These are phyloP conservation scores for Cucurbita ficifolia DNA, from an alignment of 306 rosid species.

Conservation along the genomic window DNA sequence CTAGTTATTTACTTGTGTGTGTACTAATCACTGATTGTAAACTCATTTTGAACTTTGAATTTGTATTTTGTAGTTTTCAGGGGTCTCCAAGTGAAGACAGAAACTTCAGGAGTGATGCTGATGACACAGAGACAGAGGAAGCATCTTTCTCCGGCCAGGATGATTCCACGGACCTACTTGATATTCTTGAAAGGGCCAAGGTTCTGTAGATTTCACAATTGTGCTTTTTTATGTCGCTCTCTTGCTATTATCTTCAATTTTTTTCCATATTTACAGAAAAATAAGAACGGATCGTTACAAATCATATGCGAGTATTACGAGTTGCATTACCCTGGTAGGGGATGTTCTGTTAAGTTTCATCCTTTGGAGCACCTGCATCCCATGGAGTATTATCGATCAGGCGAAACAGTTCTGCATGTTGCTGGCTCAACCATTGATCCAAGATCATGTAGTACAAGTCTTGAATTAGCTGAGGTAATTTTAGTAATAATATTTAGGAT, in stretches of 20 bases:
- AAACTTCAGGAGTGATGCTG: constrained; percentile 78
- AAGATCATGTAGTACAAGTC: constrained; percentile 49
- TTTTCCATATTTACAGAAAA: constrained; percentile 34
- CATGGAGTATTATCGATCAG: constrained; percentile 43
- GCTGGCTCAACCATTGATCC: constrained; percentile 59
- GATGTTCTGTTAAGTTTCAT: constrained; percentile 51
- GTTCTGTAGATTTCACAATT: constrained; percentile 24
- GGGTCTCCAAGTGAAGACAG: constrained; percentile 95
- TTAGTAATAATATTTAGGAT: neutral
- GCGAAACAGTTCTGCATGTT: constrained; percentile 23
- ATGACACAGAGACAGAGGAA: constrained; percentile 90
- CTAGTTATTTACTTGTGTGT: neutral
- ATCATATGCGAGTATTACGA: constrained; percentile 59
- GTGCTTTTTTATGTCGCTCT: neutral
- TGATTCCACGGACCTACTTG: constrained; percentile 63
- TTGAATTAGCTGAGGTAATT: constrained; percentile 58
- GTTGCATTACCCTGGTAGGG: constrained; percentile 45
- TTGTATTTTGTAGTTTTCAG: constrained; percentile 62
- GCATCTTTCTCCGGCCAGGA: constrained; percentile 92
- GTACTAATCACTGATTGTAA: neutral
- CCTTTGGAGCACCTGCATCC: constrained; percentile 58
- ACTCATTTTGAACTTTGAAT: neutral
- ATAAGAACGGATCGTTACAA: constrained; percentile 61
- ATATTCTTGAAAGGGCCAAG: constrained; percentile 97
- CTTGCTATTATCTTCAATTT: neutral